Evolutionary conservation across 2,329 filamentous ascomycete genomes (phyloP).

Genomic region (Alternaria triticimaculans): DNA sequence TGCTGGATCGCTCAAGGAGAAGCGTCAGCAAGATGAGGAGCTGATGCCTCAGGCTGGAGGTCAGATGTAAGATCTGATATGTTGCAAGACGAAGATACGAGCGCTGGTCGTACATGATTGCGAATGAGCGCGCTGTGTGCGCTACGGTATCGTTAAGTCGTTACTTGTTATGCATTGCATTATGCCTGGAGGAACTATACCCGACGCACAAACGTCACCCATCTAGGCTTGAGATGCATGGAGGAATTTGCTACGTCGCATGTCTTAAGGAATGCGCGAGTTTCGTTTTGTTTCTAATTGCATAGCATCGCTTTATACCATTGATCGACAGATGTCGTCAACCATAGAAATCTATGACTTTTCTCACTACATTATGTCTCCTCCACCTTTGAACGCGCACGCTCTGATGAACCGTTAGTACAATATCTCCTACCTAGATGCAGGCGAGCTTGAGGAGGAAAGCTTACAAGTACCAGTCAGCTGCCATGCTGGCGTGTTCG

Average conservation of each 20-base stretch:
- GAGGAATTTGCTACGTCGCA: background rate
- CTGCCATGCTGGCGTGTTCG: background rate
- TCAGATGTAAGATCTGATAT: constrained; percentile 10
- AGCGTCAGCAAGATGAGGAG: constrained; percentile 29
- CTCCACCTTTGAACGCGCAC: background rate
- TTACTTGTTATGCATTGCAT: constrained; percentile 11
- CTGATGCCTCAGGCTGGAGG: constrained; percentile 25
- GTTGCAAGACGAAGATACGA: constrained; percentile 5
- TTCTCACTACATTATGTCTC: background rate
- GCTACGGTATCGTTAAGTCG: constrained; percentile 21
- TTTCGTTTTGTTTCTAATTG: constrained; percentile 7
- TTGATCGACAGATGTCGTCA: constrained; percentile 6
- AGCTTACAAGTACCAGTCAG: background rate
- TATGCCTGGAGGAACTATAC: constrained; percentile 29
- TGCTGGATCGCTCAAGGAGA: constrained; percentile 31
- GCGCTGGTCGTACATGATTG: constrained; percentile 24
- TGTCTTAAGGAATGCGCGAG: background rate
- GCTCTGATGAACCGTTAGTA: background rate
- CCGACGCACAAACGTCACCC: constrained; percentile 32
- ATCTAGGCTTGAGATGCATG: constrained; percentile 9
- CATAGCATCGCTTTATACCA: constrained; percentile 13
- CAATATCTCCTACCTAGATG: background rate
- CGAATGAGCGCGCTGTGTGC: constrained; percentile 20
- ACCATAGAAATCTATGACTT: constrained; percentile 4
- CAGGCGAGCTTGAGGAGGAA: background rate